phyloP scores from a whole-genome alignment of 805 yeast genomes.

The Candida germanica region DNA sequence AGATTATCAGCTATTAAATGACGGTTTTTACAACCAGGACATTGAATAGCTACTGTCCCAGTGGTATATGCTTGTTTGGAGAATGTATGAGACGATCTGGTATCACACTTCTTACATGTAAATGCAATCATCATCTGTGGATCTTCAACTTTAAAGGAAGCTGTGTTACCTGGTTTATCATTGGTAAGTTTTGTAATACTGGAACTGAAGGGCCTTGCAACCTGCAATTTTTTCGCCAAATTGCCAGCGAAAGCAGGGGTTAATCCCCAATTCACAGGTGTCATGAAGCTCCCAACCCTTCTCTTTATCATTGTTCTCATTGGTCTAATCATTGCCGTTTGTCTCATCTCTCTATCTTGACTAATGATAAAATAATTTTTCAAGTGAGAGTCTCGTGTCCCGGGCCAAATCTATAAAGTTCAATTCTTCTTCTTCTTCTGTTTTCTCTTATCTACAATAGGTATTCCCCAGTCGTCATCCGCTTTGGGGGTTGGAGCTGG shows the following conservation, averaged over 20 bases:
- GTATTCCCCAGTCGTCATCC: slow-evolving; percentile 13
- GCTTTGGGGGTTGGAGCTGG: slow-evolving; percentile 1
- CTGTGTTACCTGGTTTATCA: no score
- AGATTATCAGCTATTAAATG: slow-evolving; percentile 81
- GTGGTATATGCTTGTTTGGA: slow-evolving; percentile 86
- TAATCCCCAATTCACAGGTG: no score
- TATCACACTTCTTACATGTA: slow-evolving; percentile 84
- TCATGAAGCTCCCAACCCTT: no score
- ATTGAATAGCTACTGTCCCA: slow-evolving; percentile 85
- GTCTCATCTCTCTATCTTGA: no score
- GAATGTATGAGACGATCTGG: slow-evolving; percentile 83
- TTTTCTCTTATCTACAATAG: slow-evolving; percentile 12
- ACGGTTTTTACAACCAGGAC: slow-evolving; percentile 86
- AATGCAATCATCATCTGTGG: slow-evolving; percentile 86
- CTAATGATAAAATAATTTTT: no score
- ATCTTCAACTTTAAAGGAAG: slow-evolving; percentile 54
- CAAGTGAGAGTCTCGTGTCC: no score
- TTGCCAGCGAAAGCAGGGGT: no score
- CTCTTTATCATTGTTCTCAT: no score
- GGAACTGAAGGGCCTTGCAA: not conserved
- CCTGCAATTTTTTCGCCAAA: not conserved
- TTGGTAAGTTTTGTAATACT: slow-evolving; percentile 1
- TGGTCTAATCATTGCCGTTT: no score
- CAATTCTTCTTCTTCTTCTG: slow-evolving; percentile 8
- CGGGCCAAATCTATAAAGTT: not conserved